Evolutionary conservation across 164 flowering plant species (phyloP).

Genomic region (Liriodendron chinense): DNA sequence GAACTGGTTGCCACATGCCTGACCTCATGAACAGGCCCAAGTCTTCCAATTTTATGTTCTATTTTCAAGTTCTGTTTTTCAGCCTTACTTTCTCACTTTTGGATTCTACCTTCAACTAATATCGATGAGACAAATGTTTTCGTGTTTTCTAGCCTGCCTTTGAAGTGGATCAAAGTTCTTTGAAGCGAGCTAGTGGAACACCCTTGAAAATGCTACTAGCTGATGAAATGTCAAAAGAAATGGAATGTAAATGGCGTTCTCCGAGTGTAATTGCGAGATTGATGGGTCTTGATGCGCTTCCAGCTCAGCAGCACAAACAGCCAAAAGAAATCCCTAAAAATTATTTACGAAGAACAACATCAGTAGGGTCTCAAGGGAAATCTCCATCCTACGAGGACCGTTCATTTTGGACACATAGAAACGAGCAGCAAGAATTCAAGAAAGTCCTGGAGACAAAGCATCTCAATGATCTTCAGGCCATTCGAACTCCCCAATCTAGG

Average conservation of each 20-base stretch:
- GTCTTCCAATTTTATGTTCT: no score
- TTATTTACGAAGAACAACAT: slow-evolving; percentile 17
- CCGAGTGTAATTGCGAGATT: slow-evolving; percentile 78
- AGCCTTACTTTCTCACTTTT: neutral
- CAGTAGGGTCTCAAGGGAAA: slow-evolving; percentile 24
- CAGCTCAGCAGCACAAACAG: slow-evolving; percentile 52
- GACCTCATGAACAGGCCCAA: no score
- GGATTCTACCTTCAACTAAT: neutral
- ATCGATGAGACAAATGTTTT: neutral
- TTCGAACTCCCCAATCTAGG: slow-evolving; percentile 26
- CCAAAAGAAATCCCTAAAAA: slow-evolving; percentile 23
- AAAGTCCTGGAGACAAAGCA: slow-evolving; percentile 70
- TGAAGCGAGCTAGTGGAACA: slow-evolving; percentile 27
- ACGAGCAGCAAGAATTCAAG: slow-evolving; percentile 65
- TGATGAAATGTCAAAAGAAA: slow-evolving; percentile 64
- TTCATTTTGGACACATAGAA: slow-evolving; percentile 38
- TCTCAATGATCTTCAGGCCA: slow-evolving; percentile 44
- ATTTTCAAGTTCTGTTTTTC: neutral
- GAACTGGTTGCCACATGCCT: no score
- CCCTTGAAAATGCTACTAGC: slow-evolving; percentile 64
- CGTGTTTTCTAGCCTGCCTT: slow-evolving; percentile 25
- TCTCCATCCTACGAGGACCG: slow-evolving; percentile 19
- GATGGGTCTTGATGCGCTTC: slow-evolving; percentile 87
- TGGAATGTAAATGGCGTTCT: slow-evolving; percentile 52
- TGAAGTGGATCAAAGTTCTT: slow-evolving; percentile 31